Evolutionary conservation across 2,329 filamentous ascomycete species (phyloP), one percentile per base, ranked within the genome.

Genomic region (Fusarium metavorans): DNA sequence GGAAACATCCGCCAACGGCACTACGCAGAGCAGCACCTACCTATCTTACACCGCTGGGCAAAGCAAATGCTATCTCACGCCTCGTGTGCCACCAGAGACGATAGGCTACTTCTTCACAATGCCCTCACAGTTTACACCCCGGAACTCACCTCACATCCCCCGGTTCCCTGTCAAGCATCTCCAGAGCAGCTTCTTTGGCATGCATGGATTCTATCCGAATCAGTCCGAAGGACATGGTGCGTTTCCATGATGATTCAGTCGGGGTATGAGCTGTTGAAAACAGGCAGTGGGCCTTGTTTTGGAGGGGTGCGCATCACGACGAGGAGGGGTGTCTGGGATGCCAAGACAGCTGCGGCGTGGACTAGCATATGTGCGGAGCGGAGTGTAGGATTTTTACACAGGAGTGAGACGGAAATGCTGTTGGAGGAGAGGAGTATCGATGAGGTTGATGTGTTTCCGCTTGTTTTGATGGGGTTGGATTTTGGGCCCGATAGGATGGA

Each of bases 141-240:
- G 1, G 63, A 52, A 10, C 34, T 65, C 61, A 20, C 61, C 52
- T 41, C 60, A 3, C 6, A 64, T 2, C 66, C 72, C 10, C 8
- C 64, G 0, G 52, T 68, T 1, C 64, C 65, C 10, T 64, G 60
- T 2, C 67, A 63, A n/a, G 61, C 59, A 11, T 66, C 68, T 0
- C 66, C 58, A 3, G 71, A 72, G 23, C 59, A 73, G 10, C 69
- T 72, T 25, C 52, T 77, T 1, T 82, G 80, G 80, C 73, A 80
- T 35, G 73, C 79, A 5, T 82, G 80, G 80, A 76, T 82, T 23
- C 57, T 82, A 2, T 72, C 80, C 4, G 81, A 82, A 64, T 78
- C 75, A 25, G 64, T 80, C n/a, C 72, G 81, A 7, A 76, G 81
- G 11, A 81, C 79, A 1, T 81, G 79, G 74, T 63, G 77, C 25